These are phyloP conservation scores for Thielaviopsis musarum DNA, from an alignment of 2,329 filamentous ascomycete species.

Conservation along the genomic window DNA sequence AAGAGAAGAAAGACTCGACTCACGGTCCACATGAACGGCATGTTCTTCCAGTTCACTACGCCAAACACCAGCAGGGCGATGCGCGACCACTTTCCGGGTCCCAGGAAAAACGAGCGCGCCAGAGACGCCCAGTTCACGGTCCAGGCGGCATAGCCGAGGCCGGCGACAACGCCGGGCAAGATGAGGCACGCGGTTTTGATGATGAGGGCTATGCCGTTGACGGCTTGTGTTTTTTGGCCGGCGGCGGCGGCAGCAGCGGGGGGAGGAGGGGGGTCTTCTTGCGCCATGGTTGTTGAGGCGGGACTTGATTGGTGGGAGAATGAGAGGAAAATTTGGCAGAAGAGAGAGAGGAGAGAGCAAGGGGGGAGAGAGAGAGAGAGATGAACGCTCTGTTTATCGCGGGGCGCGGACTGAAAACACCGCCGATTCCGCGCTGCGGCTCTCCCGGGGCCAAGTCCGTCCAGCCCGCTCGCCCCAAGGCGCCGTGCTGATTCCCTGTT, in stretches of 20 bases:
- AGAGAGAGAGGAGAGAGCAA: neutral
- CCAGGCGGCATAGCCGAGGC: conserved; percentile 30
- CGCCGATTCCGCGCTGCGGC: too few relatives aligned
- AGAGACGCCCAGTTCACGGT: conserved; percentile 26
- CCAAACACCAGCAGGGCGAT: conserved; percentile 38
- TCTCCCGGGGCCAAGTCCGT: too few relatives aligned
- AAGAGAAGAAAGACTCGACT: too few relatives aligned
- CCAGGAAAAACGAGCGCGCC: conserved; percentile 31
- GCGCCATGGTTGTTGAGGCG: neutral
- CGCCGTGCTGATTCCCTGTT: too few relatives aligned
- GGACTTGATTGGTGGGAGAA: neutral
- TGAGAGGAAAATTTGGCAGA: too few relatives aligned
- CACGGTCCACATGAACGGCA: conserved; percentile 65
- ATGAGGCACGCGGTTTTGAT: conserved; percentile 22
- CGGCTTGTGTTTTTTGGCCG: conserved; percentile 5
- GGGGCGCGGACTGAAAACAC: too few relatives aligned
- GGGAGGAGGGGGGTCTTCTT: neutral
- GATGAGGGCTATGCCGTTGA: conserved; percentile 14
- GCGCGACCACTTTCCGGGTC: conserved; percentile 35
- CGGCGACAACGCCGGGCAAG: conserved; percentile 25
- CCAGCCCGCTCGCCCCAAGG: too few relatives aligned
- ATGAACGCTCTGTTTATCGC: too few relatives aligned
- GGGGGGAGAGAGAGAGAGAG: neutral
- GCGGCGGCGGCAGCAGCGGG: too few relatives aligned
- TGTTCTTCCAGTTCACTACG: conserved; percentile 52